phyloP scores from a whole-genome alignment of 2,329 filamentous ascomycete genomes.

The Raffaelea albimanens region DNA sequence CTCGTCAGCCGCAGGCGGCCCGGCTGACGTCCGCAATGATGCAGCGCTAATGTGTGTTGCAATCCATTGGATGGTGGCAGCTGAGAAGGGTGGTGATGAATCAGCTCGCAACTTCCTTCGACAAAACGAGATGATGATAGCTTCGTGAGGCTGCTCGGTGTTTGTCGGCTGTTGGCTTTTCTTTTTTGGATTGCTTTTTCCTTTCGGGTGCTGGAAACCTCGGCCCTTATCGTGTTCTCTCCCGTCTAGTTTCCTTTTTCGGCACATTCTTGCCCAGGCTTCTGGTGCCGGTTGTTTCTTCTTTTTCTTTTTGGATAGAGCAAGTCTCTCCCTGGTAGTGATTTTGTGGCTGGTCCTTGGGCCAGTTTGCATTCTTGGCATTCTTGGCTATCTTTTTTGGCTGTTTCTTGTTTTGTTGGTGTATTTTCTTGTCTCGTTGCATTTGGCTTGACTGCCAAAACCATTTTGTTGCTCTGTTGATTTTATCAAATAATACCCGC shows the following conservation, averaged over 20 bases:
- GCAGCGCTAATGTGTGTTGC: constrained; percentile 87
- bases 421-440: background rate
- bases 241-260: too few species aligned
- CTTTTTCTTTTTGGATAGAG: background rate
- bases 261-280: too few species aligned
- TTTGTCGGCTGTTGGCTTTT: background rate
- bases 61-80: constrained; percentile 94
- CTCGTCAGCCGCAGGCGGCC: constrained; percentile 16
- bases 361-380: too few species aligned
- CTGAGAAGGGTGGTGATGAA: constrained; percentile 75
- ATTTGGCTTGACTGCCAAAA: background rate
- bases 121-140: constrained; percentile 35
- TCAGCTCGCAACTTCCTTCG: constrained; percentile 74
- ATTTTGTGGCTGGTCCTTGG: too few species aligned
- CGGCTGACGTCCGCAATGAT: constrained; percentile 57
- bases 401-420: background rate
- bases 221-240: too few species aligned
- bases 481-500: constrained; percentile 5
- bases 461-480: background rate
- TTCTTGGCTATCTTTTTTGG: background rate
- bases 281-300: background rate
- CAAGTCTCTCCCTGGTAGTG: too few species aligned
- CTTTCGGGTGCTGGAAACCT: too few species aligned
- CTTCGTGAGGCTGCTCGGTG: background rate
- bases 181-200: background rate